phyloP scores from a whole-genome alignment of 257 asterid species.

The Solanum chilense region DNA sequence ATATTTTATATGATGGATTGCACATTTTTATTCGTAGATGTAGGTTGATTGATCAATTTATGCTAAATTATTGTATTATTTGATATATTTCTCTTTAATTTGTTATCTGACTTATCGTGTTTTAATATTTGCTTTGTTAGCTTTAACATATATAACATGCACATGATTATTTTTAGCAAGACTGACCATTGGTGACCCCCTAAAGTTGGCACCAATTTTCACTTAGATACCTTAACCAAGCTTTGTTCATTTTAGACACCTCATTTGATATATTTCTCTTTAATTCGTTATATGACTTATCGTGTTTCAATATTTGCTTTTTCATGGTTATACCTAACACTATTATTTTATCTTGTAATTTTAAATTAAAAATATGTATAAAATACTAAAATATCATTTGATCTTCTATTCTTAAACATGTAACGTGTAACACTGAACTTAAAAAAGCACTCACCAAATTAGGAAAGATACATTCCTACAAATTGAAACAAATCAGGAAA shows the following conservation, averaged over 20 bases:
- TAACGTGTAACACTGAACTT: not conserved
- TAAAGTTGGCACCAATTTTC: too few relatives aligned
- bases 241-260: too few relatives aligned
- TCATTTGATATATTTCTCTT: not conserved
- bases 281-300: not conserved
- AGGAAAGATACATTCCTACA: not conserved
- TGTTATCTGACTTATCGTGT: not conserved
- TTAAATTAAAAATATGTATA: not conserved
- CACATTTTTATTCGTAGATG: accelerated
- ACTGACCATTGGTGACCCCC: too few relatives aligned
- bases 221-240: too few relatives aligned
- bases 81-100: not conserved
- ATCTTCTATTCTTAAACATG: not conserved
- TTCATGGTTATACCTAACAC: accelerated
- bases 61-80: not conserved
- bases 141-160: not conserved
- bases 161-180: not conserved
- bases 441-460: not conserved
- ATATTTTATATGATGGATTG: not conserved
- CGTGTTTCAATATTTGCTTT: not conserved
- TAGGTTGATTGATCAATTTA: not conserved
- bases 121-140: not conserved
- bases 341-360: not conserved
- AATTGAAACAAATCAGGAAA: not conserved
- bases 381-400: too few relatives aligned